phyloP scores from a whole-genome alignment of 2,329 filamentous ascomycete species.

The Alternaria tenuissima region DNA sequence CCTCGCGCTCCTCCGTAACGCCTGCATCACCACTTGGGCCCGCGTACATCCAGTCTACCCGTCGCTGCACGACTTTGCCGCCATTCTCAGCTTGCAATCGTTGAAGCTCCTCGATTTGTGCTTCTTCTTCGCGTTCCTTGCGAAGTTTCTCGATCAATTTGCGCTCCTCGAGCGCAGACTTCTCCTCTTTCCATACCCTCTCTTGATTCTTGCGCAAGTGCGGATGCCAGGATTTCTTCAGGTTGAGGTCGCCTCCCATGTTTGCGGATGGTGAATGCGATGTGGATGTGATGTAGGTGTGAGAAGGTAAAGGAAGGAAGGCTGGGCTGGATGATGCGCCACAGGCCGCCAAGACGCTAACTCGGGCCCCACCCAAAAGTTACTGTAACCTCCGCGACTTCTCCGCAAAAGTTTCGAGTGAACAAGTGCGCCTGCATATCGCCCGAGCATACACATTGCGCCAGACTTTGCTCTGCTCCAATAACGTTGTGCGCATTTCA shows the following conservation, averaged over 20 bases:
- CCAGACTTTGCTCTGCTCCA: background rate
- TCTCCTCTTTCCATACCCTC: conserved; percentile 89
- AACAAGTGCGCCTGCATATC: conserved; percentile 8
- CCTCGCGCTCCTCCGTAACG: conserved; percentile 84
- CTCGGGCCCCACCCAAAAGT: conserved; percentile 26
- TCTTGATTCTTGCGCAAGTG: conserved; percentile 88
- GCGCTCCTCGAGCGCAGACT: conserved; percentile 91
- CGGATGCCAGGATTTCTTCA: conserved; percentile 91
- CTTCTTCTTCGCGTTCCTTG: conserved; percentile 93
- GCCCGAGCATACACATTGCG: background rate
- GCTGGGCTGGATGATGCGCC: conserved; percentile 12
- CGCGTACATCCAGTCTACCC: conserved; percentile 98
- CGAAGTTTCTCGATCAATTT: conserved; percentile 91
- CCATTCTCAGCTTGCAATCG: conserved; percentile 82
- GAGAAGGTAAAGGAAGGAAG: conserved; percentile 15
- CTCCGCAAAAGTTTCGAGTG: conserved; percentile 38
- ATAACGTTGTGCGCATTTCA: background rate
- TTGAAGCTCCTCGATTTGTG: conserved; percentile 89
- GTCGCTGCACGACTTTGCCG: conserved; percentile 78
- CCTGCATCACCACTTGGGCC: conserved; percentile 77
- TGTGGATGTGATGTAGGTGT: background rate
- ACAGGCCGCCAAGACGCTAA: conserved; percentile 14
- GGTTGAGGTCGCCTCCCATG: conserved; percentile 94
- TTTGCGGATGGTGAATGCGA: conserved; percentile 50
- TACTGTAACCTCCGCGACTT: conserved; percentile 30